These are phyloP conservation scores for Gracilaria vermiculophylla DNA, from an alignment of 23 red algal species.

Conservation along the genomic window DNA sequence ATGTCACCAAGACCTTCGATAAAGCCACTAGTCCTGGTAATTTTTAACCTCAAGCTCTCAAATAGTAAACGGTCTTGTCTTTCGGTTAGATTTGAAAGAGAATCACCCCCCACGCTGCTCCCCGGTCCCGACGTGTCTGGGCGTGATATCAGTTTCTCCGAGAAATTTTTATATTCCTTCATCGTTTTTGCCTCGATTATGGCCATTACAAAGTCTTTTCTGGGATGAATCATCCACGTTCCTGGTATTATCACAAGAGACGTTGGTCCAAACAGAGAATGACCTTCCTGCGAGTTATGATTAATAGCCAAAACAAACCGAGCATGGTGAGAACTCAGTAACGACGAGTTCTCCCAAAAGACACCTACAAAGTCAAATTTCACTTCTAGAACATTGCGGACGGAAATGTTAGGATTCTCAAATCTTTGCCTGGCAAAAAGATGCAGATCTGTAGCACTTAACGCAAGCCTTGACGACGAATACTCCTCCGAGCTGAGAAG, in stretches of 20 bases:
- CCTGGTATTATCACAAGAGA: conserved; percentile 34
- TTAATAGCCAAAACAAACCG: conserved; percentile 38
- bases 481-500: conserved; percentile 36
- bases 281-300: not conserved
- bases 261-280: conserved; percentile 28
- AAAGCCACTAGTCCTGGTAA: conserved; percentile 44
- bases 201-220: conserved; percentile 52
- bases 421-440: conserved; percentile 45
- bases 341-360: conserved; percentile 41
- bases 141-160: conserved; percentile 11
- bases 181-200: conserved; percentile 53
- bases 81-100: conserved; percentile 31
- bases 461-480: conserved; percentile 43
- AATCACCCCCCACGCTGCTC: not conserved
- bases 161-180: conserved; percentile 13
- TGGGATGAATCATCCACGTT: conserved; percentile 57
- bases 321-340: conserved; percentile 53
- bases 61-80: conserved; percentile 33
- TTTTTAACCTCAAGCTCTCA: conserved; percentile 52
- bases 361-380: conserved; percentile 60
- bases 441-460: conserved; percentile 50
- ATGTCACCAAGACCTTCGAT: conserved; percentile 40
- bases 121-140: conserved; percentile 2
- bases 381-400: conserved; percentile 45
- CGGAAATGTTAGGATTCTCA: not conserved